Evolutionary conservation across 192 early-diverging fungal species (phyloP).

Genomic region (Geranomyces michiganensis): DNA sequence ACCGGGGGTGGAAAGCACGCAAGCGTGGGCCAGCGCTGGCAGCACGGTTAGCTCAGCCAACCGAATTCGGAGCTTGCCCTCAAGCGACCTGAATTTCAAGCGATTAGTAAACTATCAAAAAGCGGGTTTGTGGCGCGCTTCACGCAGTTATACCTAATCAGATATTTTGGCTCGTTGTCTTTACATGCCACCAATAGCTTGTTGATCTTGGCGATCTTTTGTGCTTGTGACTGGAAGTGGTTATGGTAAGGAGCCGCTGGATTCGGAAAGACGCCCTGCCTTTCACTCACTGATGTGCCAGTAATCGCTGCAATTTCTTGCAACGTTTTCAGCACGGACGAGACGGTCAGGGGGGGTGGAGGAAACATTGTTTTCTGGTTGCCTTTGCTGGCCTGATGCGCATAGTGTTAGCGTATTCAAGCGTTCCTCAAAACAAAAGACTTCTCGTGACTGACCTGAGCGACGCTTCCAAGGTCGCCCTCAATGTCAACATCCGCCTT

Average conservation of each 20-base stretch:
- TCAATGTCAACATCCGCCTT: conserved; percentile 75
- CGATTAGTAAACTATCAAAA: background rate
- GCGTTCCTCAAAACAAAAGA: background rate
- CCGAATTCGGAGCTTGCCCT: conserved; percentile 95
- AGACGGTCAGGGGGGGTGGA: conserved; percentile 77
- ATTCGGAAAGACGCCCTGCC: background rate
- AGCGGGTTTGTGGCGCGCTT: too few species aligned
- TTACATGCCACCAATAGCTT: conserved; percentile 74
- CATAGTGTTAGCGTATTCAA: too few species aligned
- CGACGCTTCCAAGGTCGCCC: conserved; percentile 92
- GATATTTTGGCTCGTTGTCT: conserved; percentile 81
- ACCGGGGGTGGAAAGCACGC: conserved; percentile 64
- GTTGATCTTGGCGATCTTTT: conserved; percentile 77
- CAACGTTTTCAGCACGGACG: conserved; percentile 81
- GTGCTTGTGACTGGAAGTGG: conserved; percentile 66
- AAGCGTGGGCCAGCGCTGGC: conserved; percentile 83
- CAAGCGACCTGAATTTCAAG: conserved; percentile 64
- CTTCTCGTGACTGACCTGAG: too few species aligned
- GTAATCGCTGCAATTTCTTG: conserved; percentile 82
- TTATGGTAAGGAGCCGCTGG: background rate
- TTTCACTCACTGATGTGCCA: conserved; percentile 66
- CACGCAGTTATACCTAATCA: conserved; percentile 66
- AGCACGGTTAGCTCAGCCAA: conserved; percentile 93
- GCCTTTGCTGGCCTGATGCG: conserved; percentile 65
- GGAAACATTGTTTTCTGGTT: conserved; percentile 83